phyloP scores from a whole-genome alignment of 805 yeast species.

The Teunomyces lycoperdinae region DNA sequence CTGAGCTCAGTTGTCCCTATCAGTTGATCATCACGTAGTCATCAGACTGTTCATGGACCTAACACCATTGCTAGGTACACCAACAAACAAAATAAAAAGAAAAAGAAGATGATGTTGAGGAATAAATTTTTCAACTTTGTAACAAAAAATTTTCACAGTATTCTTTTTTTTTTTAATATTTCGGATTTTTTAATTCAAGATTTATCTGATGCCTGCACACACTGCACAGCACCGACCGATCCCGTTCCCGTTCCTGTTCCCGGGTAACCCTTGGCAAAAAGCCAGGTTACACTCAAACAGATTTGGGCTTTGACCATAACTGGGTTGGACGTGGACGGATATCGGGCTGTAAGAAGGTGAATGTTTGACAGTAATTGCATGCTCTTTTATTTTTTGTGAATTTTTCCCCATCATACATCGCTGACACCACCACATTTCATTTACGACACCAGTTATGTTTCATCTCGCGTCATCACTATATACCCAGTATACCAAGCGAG shows the following conservation, averaged over 20 bases:
- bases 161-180: too few relatives aligned
- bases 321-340: too few relatives aligned
- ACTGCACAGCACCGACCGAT: not conserved
- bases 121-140: too few relatives aligned
- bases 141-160: too few relatives aligned
- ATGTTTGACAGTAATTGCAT: too few relatives aligned
- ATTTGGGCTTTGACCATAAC: too few relatives aligned
- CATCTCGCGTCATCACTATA: slow-evolving; percentile 44
- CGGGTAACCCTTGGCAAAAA: not conserved
- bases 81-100: not conserved
- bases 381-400: not conserved
- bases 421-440: not conserved
- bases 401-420: too few relatives aligned
- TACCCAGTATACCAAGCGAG: slow-evolving; percentile 44
- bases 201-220: not conserved
- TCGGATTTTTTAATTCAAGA: too few relatives aligned
- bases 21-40: slow-evolving; percentile 13
- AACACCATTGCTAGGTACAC: not conserved
- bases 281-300: not conserved
- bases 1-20: slow-evolving; percentile 19
- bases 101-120: not conserved
- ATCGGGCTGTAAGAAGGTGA: too few relatives aligned
- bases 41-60: not conserved
- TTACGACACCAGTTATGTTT: slow-evolving; percentile 20
- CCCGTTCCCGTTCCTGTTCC: too few relatives aligned